Base-by-base conservation (phyloP, 768 basidiomycete genomes). In the Mycena rosella region DNA sequence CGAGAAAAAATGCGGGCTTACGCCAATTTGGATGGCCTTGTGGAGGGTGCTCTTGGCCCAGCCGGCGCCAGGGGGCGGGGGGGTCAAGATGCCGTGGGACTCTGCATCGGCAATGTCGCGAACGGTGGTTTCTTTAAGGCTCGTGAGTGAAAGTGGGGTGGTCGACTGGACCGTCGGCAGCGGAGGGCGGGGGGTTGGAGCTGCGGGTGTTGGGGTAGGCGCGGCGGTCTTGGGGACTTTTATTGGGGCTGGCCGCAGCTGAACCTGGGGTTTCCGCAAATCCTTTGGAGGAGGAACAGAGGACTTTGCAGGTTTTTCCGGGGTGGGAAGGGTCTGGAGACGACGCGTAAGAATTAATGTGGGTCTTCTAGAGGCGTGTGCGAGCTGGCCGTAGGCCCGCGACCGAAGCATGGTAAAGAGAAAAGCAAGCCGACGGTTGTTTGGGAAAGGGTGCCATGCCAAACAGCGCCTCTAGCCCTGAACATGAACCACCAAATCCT, bases 51-150 rank as follows among this genome's bases (percentile, higher is more conserved):
- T 84, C 68, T 80, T 83, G 60, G 88, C 80, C 78, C 85, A 83
- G 20, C 85, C 86, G 3, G 92, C 90, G 70, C 84, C 83, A 32
- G 83, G 79, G 0, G 92, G 91, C 1, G 91, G 87, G 5, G 92
- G 90, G 3, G 77, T 79, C 29, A 95, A 80, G 38, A 93, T 87
- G 17, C 93, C 94, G 62, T 90, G 90, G 15, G 85, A 81, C 57
- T 85, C 83, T 36, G 94, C 94, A 54, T 90, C 85, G 26, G 83
- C 81, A 29, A 92, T 84, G 74, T 93, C 93, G 47, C 86, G 83
- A 64, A 87, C 85, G 8, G 88, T 85, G 5, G 83, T 82, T 58
- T 90, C 85, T 27, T 88, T 83, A 9, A 86, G 79, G 29, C 63
- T 73, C 18, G 63, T 70, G 45, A 83, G 75, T 36, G 76, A 77